These are phyloP conservation scores for Colletotrichum tabaci DNA, from an alignment of 2,329 filamentous ascomycete genomes.

Conservation along the genomic window DNA sequence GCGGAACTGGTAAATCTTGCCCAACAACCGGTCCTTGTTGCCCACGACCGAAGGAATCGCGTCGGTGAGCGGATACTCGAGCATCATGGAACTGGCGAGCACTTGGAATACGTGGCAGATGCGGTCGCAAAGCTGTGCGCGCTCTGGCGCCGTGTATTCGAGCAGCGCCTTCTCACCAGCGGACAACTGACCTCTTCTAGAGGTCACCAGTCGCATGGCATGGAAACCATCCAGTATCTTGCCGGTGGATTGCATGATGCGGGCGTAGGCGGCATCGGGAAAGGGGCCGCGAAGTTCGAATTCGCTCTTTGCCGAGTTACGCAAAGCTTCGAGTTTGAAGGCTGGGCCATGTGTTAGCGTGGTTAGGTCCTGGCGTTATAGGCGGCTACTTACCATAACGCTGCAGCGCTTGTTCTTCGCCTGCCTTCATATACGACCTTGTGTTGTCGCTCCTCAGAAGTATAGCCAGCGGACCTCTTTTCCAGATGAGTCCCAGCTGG, in stretches of 20 bases:
- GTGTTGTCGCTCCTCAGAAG: constrained; percentile 73
- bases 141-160: constrained; percentile 83
- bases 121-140: constrained; percentile 84
- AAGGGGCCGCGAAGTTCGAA: constrained; percentile 93
- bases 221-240: constrained; percentile 94
- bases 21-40: constrained; percentile 85
- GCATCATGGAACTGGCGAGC: constrained; percentile 91
- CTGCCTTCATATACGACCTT: constrained; percentile 85
- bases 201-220: constrained; percentile 93
- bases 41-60: constrained; percentile 87
- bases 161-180: constrained; percentile 87
- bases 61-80: constrained; percentile 94
- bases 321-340: constrained; percentile 80
- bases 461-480: constrained; percentile 86
- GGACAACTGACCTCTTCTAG: constrained; percentile 82
- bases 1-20: constrained; percentile 90
- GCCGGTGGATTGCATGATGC: constrained; percentile 84
- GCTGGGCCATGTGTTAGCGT: constrained; percentile 52
- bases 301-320: constrained; percentile 82
- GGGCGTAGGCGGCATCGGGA: constrained; percentile 78
- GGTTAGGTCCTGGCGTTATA: no score
- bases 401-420: constrained; percentile 89
- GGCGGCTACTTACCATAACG: constrained; percentile 69
- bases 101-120: constrained; percentile 92
- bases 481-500: constrained; percentile 97